Base-by-base conservation (phyloP, 257 asterid genomes). In the Mitragyna speciosa region DNA sequence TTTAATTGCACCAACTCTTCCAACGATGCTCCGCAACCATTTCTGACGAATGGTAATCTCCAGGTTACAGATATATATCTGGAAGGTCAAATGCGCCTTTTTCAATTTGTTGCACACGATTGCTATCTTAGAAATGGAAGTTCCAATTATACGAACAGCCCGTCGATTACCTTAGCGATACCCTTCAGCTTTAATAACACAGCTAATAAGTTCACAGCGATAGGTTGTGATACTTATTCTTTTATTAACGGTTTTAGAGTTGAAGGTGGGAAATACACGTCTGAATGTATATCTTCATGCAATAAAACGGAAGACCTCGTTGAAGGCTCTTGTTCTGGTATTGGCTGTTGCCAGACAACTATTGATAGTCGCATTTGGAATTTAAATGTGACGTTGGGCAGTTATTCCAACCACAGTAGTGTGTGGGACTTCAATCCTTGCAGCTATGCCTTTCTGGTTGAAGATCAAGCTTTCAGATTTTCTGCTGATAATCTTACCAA, bases 201-300 rank as follows among this genome's bases (percentile, higher is more conserved):
- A 0, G 80, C 83, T 0, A 89, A 89, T 31, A 85, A 67, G 74
- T 81, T 87, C 39, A 85, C 85, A 0, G 75, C 76, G 0, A 39
- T 87, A 30, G 92, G 91, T 28, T 89, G 89, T 39, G 86, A 87
- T 56, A 5, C 88, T 0, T 61, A n/a, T 12, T 87, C 70, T 12
- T 19, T 19, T 4, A 78, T 80, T 1, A 33, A 0, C 3, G 89
- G 90, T 16, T 2, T 24, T 36, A 36, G 3, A 6, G 39, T 78
- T 74, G 4, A 20, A 2, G 16, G 20, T 12, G 43, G 76, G 17
- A 1, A 12, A 0, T 81, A 58, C 65, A 0, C 0, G 2, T 84
- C 89, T 0, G 88, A 91, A 2, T 88, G 91, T 73, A 75, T 16
- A 11, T 63, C 90, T 52, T 36, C 6, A 9, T 89, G 91, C 24